Base-by-base conservation (phyloP, 2,329 filamentous ascomycete genomes). In the Thermoascus crustaceus region DNA sequence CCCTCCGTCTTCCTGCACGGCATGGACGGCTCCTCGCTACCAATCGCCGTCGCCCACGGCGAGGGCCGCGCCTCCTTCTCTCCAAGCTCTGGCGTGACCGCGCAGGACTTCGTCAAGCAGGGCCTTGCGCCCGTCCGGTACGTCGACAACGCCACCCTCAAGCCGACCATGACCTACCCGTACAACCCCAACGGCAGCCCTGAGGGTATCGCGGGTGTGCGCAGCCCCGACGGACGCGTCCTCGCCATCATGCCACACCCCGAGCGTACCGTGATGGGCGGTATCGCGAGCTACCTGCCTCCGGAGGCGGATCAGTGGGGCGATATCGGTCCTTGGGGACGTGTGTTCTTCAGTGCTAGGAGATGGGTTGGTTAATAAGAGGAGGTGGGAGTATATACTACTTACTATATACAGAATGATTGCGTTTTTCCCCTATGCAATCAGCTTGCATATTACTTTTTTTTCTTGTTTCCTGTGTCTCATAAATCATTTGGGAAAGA, bases 211-310 rank as follows among this genome's bases (percentile, higher is more conserved):
- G 84, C 87, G 1, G 86, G 80, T 55, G 81, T 93, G 17, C 72
- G 81, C 48, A 87, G 76, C 50, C 73, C 68, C 27, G 81, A 94
- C 54, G 87, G 87, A 8, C 74, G 85, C 38, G 84, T 93, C 1
- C 61, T 94, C 47, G 86, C 86, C 5, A 76, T 94, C 66, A 94
- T 95, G 87, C 88, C 88, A 42, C 87, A 94, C 60, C 87, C 87
- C 1, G 87, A 95, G 67, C 76, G 87, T n/a, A 93, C 85, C 10
- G 78, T 94, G 39, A 67, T 93, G 67, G 78, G 77, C 38, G 84
- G 85, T 39, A 80, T 87, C 41, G 78, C 73, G 31, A 89, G 83
- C 58, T 94, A 80, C 59, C 66, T 82, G 42, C 82, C 85, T 5
- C 68, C 76, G 40, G 74, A 75, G 32, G 53, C 55, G 21, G 72